Base-by-base conservation (phyloP, 208 protist species). In the Leishmania arabica region DNA sequence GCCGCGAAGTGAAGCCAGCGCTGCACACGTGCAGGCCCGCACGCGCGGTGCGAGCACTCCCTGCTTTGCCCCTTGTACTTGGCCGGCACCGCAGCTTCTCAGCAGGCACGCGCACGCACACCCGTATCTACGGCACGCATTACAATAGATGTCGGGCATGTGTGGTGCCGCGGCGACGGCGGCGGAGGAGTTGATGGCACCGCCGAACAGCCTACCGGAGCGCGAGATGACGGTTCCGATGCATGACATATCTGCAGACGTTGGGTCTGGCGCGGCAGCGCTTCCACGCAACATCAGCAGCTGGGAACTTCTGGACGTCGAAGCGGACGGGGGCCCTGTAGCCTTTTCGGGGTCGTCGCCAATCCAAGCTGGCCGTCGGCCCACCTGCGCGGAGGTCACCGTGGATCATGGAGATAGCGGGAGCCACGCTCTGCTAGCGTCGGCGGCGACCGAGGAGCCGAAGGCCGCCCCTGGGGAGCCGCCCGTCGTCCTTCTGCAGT, bases 281-380 rank as follows among this genome's bases (percentile, higher is more conserved):
- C 73, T 80, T 27, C 75, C 81, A 3, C 75, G 66, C 27, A 84
- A 56, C 81, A 62, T 62, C 7, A 84, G 81, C 81, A 84, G 81
- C 60, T 84, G 81, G 81, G 81, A 80, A 47, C 34, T 77, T 62
- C 70, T 84, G 47, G 81, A 84, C 60, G 74, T 84, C 42, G 45
- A 75, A 0, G 47, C 24, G 37, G 19, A 24, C 56, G 37, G 15
- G 27, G 24, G 0, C 56, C 45, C 15, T 24, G 65, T 24, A 2
- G 42, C 54, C 0, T 19, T 8, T 24, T 34, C 51, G 6, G 60
- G 24, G 42, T 37, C 54, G 2, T n/a, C 37, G 37, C 75, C n/a
- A 58, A 31, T 11, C 21, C 21, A 78, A 4, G 40, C 54, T 9
- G 74, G 19, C 19, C 8, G n/a, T 21, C 9, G 34, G n/a, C 6